Percentiles rank a stretch among this genome's conserved stretches.
These are phyloP conservation scores for Phragmites australis DNA, from an alignment of 176 grass and related monocot species.

Conservation along the genomic window DNA sequence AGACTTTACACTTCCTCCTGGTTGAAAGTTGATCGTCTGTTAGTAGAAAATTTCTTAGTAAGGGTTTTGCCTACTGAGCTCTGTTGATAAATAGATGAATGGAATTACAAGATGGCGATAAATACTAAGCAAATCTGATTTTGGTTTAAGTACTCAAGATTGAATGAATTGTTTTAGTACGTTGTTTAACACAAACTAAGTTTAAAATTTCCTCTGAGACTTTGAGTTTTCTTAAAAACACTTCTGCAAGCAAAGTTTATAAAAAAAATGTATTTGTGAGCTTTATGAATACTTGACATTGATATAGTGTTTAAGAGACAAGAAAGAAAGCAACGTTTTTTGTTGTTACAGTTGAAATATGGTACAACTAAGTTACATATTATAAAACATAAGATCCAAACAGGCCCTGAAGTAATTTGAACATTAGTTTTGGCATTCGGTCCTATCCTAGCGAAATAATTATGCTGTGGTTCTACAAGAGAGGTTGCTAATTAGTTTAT, in stretches of 20 bases:
- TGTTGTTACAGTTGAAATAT: not conserved
- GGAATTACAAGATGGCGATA: not conserved
- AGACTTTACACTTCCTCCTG: constrained; percentile 76
- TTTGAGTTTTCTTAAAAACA: constrained; percentile 22
- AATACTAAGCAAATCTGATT: constrained; percentile 13
- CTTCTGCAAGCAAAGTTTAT: constrained; percentile 18
- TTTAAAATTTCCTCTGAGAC: not conserved
- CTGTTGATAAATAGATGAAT: constrained; percentile 1
- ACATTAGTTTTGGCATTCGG: not conserved
- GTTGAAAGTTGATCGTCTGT: constrained; percentile 71
- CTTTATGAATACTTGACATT: not conserved
- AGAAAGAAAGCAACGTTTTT: not conserved
- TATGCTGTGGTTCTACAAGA: not conserved
- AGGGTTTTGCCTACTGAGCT: not conserved
- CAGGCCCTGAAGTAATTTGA: not conserved
- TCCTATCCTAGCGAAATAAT: constrained; percentile 20
- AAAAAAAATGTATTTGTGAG: not conserved
- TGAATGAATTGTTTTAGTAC: constrained; percentile 2
- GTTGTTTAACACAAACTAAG: not conserved
- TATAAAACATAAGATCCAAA: not conserved
- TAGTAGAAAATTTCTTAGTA: constrained; percentile 22
- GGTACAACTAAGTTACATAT: not conserved
- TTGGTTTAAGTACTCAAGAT: not conserved
- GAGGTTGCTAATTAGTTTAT: not conserved
- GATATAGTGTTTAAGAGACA: not conserved